phyloP scores from a whole-genome alignment of 495 filamentous ascomycete species.

The Hypoxylon lenormandii region DNA sequence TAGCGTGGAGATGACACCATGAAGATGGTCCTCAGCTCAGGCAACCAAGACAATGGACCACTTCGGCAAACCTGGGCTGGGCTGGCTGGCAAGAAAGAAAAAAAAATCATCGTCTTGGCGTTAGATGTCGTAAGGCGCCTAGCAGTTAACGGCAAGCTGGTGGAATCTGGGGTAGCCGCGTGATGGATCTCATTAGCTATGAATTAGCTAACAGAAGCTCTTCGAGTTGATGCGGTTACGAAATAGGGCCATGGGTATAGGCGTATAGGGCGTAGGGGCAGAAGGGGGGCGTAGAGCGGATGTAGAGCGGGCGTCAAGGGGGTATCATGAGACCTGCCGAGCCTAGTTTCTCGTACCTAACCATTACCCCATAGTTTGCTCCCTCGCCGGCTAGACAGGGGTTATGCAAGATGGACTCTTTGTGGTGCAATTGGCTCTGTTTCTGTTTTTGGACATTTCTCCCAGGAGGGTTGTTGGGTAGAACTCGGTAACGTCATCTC shows the following conservation, averaged over 20 bases:
- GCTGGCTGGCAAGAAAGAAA: neutral
- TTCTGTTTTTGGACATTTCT: slow-evolving; percentile 28
- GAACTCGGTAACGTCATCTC: slow-evolving; percentile 31
- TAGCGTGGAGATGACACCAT: slow-evolving; percentile 39
- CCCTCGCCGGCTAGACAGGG: slow-evolving; percentile 42
- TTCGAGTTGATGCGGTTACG: slow-evolving; percentile 47
- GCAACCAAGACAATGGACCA: slow-evolving; percentile 12
- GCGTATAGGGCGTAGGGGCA: slow-evolving; percentile 15
- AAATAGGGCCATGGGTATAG: slow-evolving; percentile 44
- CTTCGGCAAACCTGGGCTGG: slow-evolving; percentile 10
- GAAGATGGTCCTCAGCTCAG: neutral
- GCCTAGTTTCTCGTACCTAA: slow-evolving; percentile 50
- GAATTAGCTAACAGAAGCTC: slow-evolving; percentile 43
- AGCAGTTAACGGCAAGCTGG: slow-evolving; percentile 50
- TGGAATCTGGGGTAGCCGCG: slow-evolving; percentile 52
- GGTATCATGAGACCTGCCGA: slow-evolving; percentile 50
- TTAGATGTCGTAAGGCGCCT: slow-evolving; percentile 39
- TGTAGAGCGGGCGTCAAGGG: neutral
- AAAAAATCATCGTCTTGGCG: slow-evolving; percentile 39
- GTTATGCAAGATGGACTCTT: slow-evolving; percentile 29
- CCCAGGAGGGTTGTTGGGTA: slow-evolving; percentile 2
- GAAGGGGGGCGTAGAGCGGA: no score
- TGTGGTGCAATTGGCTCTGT: slow-evolving; percentile 37
- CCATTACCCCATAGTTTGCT: slow-evolving; percentile 56
- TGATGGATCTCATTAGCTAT: slow-evolving; percentile 48